phyloP scores from a whole-genome alignment of 805 yeast species.

The Candida adriatica region DNA sequence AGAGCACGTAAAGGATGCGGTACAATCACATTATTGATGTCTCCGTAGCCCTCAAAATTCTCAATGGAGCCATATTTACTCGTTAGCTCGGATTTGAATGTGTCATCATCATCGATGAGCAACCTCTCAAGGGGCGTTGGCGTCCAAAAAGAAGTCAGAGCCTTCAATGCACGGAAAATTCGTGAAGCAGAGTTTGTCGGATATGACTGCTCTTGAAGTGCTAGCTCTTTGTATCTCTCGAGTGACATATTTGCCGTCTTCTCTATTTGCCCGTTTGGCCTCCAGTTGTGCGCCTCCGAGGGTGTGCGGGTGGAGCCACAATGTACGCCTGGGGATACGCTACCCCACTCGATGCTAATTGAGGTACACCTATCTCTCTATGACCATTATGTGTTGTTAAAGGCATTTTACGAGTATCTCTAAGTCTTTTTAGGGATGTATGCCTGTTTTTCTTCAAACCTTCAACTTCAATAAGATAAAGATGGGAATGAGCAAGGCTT shows the following conservation, averaged over 20 bases:
- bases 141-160: conserved; percentile 1
- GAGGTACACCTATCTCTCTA: no score
- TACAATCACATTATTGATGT: conserved; percentile 9
- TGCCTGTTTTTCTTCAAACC: no score
- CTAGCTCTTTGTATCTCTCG: conserved; percentile 13
- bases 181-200: conserved; percentile 4
- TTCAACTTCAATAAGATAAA: no score
- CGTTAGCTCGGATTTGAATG: conserved; percentile 13
- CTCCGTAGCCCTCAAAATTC: conserved; percentile 9
- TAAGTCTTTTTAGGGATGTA: no score
- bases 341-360: no score
- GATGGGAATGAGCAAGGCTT: no score
- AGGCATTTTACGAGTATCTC: no score
- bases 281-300: no score
- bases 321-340: no score
- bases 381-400: no score
- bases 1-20: conserved; percentile 11
- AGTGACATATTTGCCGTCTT: conserved; percentile 16
- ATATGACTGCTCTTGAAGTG: conserved; percentile 14
- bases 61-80: conserved; percentile 8
- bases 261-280: not conserved
- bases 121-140: conserved; percentile 14
- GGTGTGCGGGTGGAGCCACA: no score
- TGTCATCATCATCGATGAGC: conserved; percentile 12
- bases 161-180: not conserved